phyloP scores from a whole-genome alignment of 164 flowering plant species.

The Vitis rupestris region DNA sequence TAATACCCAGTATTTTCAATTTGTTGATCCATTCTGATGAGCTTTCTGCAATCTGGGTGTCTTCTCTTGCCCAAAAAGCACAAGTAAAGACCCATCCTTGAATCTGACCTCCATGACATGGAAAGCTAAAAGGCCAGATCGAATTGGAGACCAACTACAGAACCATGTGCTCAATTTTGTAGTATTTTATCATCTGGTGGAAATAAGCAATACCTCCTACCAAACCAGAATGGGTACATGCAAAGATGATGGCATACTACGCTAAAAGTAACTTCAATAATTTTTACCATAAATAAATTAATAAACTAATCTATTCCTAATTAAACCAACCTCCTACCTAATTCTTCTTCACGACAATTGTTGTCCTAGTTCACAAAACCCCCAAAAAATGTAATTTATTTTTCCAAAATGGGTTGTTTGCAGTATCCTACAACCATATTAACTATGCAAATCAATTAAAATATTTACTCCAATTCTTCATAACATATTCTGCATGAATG shows the following conservation, averaged over 20 bases:
- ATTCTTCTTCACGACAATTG: no score
- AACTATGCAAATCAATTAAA: no score
- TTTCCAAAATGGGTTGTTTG: no score
- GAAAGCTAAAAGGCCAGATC: conserved; percentile 26
- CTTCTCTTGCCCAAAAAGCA: conserved; percentile 33
- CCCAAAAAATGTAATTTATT: no score
- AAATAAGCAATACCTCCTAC: conserved; percentile 33
- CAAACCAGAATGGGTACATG: conserved; percentile 52
- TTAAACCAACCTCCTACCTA: no score
- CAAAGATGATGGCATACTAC: conserved; percentile 25
- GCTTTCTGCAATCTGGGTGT: conserved; percentile 27
- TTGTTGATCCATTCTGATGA: conserved; percentile 22
- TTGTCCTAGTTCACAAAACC: no score
- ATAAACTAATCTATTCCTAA: no score
- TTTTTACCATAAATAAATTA: no score
- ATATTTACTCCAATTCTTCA: no score
- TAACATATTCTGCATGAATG: no score
- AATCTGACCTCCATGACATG: conserved; percentile 48
- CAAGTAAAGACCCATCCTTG: conserved; percentile 49
- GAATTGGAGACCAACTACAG: conserved; percentile 41
- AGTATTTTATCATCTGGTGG: conserved; percentile 25
- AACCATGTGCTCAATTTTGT: conserved; percentile 36
- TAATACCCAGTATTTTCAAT: conserved; percentile 34
- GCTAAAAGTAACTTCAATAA: no score
- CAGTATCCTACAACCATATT: no score